Base-by-base conservation (phyloP, 73 alveolate species). In the Paramecium pentaurelia region DNA sequence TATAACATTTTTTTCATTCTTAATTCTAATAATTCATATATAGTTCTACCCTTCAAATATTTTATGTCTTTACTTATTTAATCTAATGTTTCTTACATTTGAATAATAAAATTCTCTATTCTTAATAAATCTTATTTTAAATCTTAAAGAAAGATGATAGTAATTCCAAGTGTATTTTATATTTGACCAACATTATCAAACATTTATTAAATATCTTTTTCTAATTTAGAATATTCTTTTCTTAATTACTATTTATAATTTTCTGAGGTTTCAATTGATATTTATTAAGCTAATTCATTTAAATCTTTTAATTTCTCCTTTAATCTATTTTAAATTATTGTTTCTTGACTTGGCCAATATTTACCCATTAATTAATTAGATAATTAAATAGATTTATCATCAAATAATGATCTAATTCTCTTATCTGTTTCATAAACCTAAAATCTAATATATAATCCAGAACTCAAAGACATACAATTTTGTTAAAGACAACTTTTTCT, bases 361-460 rank as follows among this genome's bases (percentile, higher is more conserved):
- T 75, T 32, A n/a, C 70, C 22, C 60, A 37, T 30, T 30, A 45
- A 32, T 75, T 34, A n/a, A 75, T 40, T 37, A 6, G 58, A 22
- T 27, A 75, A 16, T 75, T 75, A 14, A 1, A 37, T 75, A 12
- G 58, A 32, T 37, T 75, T 32, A 37, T 40, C 60, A 16, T 34
- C 58, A 37, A 75, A 75, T 11, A 75, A 14, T 20, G 14, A 36
- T 75, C 38, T 30, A 37, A 75, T 45, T 40, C 88, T 34, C n/a
- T 75, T 75, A 75, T 75, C 88, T n/a, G 88, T 75, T 36, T 75
- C 88, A 14, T 32, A 75, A 37, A 75, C 60, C 8, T 75, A 32
- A 22, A 75, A 75, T 75, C 49, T 2, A 2, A 75, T 22, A 32
- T 32, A 75, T 2, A 75, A n/a, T 34, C 88, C 60, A 6, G n/a